These are phyloP conservation scores for Cymbopogon flexuosus DNA, from an alignment of 202 grass and related monocot species.

Conservation along the genomic window DNA sequence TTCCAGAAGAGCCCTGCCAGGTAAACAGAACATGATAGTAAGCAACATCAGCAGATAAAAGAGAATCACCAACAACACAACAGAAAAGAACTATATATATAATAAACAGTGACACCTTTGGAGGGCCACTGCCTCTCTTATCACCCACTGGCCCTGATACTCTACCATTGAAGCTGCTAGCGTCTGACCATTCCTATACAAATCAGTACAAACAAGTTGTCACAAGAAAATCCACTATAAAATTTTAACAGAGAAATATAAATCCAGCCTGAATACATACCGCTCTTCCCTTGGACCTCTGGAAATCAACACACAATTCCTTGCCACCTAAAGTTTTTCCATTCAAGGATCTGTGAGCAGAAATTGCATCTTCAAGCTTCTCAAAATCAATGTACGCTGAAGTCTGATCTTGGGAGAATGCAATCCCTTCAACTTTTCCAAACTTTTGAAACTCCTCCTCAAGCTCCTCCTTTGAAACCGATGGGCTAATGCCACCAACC, in stretches of 20 bases:
- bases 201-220: constrained; percentile 26
- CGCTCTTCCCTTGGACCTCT: constrained; percentile 62
- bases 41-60: constrained; percentile 18
- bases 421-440: constrained; percentile 59
- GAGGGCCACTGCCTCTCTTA: constrained; percentile 45
- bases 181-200: constrained; percentile 55
- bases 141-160: constrained; percentile 31
- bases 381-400: constrained; percentile 66
- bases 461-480: constrained; percentile 66
- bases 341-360: constrained; percentile 79
- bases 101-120: constrained; percentile 35
- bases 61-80: not conserved
- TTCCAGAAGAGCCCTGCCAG: constrained; percentile 46
- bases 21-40: constrained; percentile 25
- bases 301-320: constrained; percentile 91
- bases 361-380: constrained; percentile 84
- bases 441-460: constrained; percentile 74
- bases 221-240: constrained; percentile 1
- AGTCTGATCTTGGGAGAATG: constrained; percentile 64
- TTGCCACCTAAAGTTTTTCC: constrained; percentile 59
- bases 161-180: constrained; percentile 28
- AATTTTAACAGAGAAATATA: not conserved
- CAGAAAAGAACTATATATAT: not conserved
- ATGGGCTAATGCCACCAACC: constrained; percentile 71
- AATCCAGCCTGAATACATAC: constrained; percentile 39